Evolutionary conservation across 2,329 filamentous ascomycete species (phyloP), one percentile per base, ranked within the genome.

Genomic region (Tolypocladium ovalisporum): DNA sequence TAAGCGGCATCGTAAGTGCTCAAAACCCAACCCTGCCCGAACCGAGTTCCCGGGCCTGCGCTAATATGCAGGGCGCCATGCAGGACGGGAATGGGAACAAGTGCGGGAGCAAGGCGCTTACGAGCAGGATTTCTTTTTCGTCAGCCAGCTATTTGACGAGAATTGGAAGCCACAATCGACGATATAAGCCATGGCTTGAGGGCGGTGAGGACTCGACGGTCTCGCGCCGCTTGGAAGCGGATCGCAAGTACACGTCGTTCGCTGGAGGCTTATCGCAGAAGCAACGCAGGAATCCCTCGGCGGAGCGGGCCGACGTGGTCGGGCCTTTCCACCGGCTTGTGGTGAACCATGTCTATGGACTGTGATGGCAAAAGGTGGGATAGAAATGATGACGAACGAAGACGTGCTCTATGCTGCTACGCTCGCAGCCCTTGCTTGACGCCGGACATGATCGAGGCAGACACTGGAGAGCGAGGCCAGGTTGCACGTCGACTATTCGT

Each of bases 41-140:
- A 63, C 62, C 62, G 61, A 58, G 60, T 62, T 60, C 61, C 58
- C 58, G 64, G 61, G 55, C 57, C 61, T 54, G 57, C 58, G 65
- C 68, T 71, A 67, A 72, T 60, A 54, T 44, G 37, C 40, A 59
- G 56, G 60, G 39, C 59, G 56, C 57, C 44, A 53, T 58, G 54
- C 58, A 74, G 72, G 65, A 53, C 54, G 57, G 52, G 66, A 67
- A 52, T 84, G 81, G 81, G 70, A 77, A 52, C 67, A 69, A 32
- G 62, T 82, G 53, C 71, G 75, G 54, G 70, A 73, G 15, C 68
- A 64, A 40, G 70, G 73, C 19, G 71, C 69, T 39, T 83, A 79
- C 61, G 80, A 83, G 62, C 64, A 84, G 63, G 79, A 83, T 62
- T 82, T 79, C 64, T 85, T 77, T 64, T 85, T 83, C 63, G 73